These are phyloP conservation scores for Novymonas esmeraldas DNA, from an alignment of 208 protist species.

Conservation along the genomic window DNA sequence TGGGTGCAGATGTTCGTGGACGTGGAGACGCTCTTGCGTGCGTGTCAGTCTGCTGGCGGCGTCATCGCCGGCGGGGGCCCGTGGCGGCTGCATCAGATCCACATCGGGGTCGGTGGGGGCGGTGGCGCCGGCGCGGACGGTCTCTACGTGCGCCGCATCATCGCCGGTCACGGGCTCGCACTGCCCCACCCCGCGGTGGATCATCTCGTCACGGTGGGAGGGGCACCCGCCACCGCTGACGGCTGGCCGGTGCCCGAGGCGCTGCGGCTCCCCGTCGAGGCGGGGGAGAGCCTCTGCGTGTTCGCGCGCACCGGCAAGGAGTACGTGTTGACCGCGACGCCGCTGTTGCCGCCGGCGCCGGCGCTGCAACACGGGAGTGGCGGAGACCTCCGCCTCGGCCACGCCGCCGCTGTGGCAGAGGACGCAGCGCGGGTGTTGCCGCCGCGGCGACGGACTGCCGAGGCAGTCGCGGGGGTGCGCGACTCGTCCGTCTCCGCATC, in stretches of 20 bases:
- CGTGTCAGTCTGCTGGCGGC: slow-evolving; percentile 13
- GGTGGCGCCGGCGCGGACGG: slow-evolving; percentile 13
- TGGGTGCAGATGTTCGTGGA: slow-evolving; percentile 80
- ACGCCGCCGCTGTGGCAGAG: too few species aligned
- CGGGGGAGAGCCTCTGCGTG: slow-evolving; percentile 14
- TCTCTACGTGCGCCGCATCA: slow-evolving; percentile 65
- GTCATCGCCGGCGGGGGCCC: neutral
- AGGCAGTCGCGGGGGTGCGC: too few species aligned
- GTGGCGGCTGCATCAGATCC: slow-evolving; percentile 37
- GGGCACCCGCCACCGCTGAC: neutral
- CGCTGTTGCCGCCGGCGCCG: neutral
- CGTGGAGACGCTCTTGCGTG: slow-evolving; percentile 39
- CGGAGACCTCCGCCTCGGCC: too few species aligned
- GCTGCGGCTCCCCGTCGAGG: slow-evolving; percentile 35
- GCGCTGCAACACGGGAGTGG: too few species aligned
- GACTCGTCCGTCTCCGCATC: too few species aligned
- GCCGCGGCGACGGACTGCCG: too few species aligned
- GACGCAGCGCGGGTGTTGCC: too few species aligned
- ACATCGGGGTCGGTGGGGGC: slow-evolving; percentile 16
- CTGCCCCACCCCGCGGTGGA: slow-evolving; percentile 15
- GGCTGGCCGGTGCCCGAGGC: slow-evolving; percentile 37
- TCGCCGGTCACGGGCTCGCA: slow-evolving; percentile 54
- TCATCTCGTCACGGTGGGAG: slow-evolving; percentile 11
- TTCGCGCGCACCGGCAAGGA: slow-evolving; percentile 37
- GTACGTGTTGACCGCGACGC: slow-evolving; percentile 6